Base-by-base conservation (phyloP, 306 rosid species). In the Citrullus mucosospermus region DNA sequence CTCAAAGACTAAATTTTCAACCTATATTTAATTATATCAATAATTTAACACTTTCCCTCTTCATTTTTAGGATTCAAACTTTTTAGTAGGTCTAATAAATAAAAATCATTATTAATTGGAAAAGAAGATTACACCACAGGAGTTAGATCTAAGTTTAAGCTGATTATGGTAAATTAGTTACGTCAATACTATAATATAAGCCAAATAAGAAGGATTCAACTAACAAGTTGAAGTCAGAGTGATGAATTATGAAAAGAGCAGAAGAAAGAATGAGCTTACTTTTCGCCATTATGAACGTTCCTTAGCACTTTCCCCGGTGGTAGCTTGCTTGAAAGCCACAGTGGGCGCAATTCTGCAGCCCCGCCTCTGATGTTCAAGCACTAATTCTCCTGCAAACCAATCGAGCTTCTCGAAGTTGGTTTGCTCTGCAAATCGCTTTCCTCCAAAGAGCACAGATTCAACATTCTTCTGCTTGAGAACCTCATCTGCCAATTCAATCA, bases 271-370 rank as follows among this genome's bases (percentile, higher is more conserved):
- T 46, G 86, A 81, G 54, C 72, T 76, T 78, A 43, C 62, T n/a
- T 12, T 43, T 16, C 18, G 36, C 18, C 2, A 53, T 34, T 74
- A 34, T 53, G 62, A 74, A 34, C 78, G 61, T 59, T 79, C 43
- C 55, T 87, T 89, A 85, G 85, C 86, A 51, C 84, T 57, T 86
- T 85, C 90, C 12, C n/a, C 2, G 32, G 91, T 84, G 81, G 90
- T 82, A 78, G 98, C 93, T 89, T 96, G 98, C 90, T 96, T 96
- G 90, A 92, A 91, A 83, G 96, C 99, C 88, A 96, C 99, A 90
- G 99, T 96, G 92, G 99, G 99, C 85, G 98, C 99, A 86, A 96
- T 96, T 83, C 99, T 89, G 93, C 98, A 96, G 90, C 97, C 89
- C 97, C 99, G 89, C 94, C 98, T 93, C 96, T 91, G 98, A 87